Evolutionary conservation across 1,284 basidiomycete genomes (phyloP).

Genomic region (Mrakiaceae sp.): DNA sequence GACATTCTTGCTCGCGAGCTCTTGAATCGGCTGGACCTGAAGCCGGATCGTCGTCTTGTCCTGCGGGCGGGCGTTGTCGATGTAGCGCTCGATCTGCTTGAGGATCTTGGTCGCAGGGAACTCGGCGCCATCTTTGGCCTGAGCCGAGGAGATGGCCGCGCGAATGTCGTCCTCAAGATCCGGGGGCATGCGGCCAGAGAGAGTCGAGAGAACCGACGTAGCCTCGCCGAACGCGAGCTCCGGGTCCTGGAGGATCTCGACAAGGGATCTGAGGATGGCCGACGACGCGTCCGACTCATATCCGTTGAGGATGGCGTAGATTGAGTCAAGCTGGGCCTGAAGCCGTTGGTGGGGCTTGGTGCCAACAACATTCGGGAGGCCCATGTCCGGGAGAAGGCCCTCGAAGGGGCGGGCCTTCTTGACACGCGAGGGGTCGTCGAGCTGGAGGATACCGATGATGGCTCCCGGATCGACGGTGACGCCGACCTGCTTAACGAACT

Average conservation of each 20-base stretch:
- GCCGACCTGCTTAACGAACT: constrained; percentile 96
- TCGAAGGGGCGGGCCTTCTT: constrained; percentile 98
- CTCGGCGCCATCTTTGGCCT: constrained; percentile 57
- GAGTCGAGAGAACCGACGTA: constrained; percentile 69
- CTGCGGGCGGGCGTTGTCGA: constrained; percentile 65
- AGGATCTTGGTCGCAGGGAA: constrained; percentile 70
- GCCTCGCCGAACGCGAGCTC: constrained; percentile 86
- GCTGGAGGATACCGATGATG: constrained; percentile 90
- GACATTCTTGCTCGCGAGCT: constrained; percentile 69
- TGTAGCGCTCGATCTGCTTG: constrained; percentile 72
- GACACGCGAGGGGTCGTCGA: constrained; percentile 93
- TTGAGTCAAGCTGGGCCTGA: constrained; percentile 59
- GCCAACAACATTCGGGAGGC: constrained; percentile 73
- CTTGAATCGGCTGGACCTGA: constrained; percentile 59
- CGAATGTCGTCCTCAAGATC: constrained; percentile 85
- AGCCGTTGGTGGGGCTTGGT: constrained; percentile 87
- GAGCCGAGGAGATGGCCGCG: constrained; percentile 61
- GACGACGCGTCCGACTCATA: constrained; percentile 69
- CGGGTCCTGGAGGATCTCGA: constrained; percentile 73
- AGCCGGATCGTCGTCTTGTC: constrained; percentile 66
- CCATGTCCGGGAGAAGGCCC: constrained; percentile 77
- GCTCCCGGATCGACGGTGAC: constrained; percentile 95
- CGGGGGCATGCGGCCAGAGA: constrained; percentile 85
- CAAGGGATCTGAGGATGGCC: constrained; percentile 64
- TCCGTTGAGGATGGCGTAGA: constrained; percentile 87